Evolutionary conservation across 2,329 filamentous ascomycete species (phyloP).

Genomic region (Arthrobotrys sphaeroides): DNA sequence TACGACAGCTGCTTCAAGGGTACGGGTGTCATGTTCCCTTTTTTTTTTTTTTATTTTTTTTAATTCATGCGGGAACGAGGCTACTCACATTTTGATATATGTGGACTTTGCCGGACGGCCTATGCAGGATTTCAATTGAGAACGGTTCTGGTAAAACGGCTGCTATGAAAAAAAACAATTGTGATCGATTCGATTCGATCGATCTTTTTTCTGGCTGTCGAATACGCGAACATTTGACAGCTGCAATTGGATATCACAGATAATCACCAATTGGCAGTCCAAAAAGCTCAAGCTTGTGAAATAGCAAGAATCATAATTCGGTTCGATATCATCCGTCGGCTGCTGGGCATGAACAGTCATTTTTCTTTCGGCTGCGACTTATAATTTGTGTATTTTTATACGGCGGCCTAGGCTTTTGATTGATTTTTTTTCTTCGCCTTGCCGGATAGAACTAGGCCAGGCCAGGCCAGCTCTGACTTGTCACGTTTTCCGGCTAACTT

Average conservation of each 20-base stretch:
- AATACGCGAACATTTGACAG: no score
- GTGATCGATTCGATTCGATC: conserved; percentile 10
- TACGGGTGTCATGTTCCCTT: conserved; percentile 23
- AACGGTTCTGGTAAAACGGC: background rate
- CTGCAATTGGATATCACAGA: no score
- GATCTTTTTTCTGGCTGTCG: background rate
- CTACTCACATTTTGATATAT: conserved; percentile 27
- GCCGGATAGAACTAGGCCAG: background rate
- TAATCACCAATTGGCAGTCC: background rate
- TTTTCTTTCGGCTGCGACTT: conserved; percentile 24
- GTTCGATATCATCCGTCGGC: conserved; percentile 25
- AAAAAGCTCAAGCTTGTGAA: background rate
- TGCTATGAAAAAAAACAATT: background rate
- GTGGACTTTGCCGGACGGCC: background rate
- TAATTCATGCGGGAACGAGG: conserved; percentile 41
- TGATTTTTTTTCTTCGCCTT: background rate
- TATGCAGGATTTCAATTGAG: background rate
- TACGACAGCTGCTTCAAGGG: conserved; percentile 31
- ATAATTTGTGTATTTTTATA: conserved; percentile 33
- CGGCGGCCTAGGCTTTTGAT: background rate
- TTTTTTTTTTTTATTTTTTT: no score
- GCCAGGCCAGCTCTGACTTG: conserved; percentile 37
- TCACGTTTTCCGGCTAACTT: conserved; percentile 34
- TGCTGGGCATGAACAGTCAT: conserved; percentile 1
- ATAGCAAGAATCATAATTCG: background rate